A percentile compares a stretch with the other conserved stretches of the same genome.
Conservation (phyloP, 345 rosid species). For the Ailanthus altissimus region DNA sequence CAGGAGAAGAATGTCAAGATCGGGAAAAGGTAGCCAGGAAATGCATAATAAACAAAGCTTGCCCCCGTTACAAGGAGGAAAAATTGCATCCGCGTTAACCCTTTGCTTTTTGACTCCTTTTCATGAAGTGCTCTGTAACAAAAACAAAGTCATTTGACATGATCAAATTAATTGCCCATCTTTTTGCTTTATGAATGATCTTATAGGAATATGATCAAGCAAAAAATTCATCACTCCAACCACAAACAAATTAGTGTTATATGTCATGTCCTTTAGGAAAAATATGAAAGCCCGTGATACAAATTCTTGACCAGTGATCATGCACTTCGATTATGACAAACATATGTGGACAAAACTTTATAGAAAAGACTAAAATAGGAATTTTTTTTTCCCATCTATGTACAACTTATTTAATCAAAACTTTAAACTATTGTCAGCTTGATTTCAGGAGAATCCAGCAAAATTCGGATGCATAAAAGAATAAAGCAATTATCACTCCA, state of each 20-base stretch:
- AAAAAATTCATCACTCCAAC: conserved; percentile 3
- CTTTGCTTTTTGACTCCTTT: conserved; percentile 57
- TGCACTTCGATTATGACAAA: conserved; percentile 8
- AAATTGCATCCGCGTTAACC: conserved; percentile 78
- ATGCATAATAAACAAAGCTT: conserved; percentile 73
- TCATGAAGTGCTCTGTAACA: conserved; percentile 89
- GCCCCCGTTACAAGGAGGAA: conserved; percentile 64
- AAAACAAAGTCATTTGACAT: neutral
- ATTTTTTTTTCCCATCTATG: neutral
- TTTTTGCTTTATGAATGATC: conserved; percentile 1
- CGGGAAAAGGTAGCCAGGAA: conserved; percentile 89
- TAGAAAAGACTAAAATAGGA: too few relatives aligned
- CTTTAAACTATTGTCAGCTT: neutral
- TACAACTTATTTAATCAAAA: neutral
- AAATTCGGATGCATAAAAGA: conserved; percentile 13
- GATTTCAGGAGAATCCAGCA: neutral
- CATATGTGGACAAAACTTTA: neutral
- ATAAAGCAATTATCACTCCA: conserved; percentile 4
- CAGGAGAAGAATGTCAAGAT: conserved; percentile 95
- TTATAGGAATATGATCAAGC: conserved; percentile 14
- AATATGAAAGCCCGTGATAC: neutral
- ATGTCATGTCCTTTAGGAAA: too few relatives aligned
- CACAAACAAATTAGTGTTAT: conserved; percentile 1
- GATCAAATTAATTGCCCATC: neutral
- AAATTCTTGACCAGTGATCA: conserved; percentile 19